phyloP scores from a whole-genome alignment of 2,329 filamentous ascomycete genomes.

The Rhynchosporium graminicola region DNA sequence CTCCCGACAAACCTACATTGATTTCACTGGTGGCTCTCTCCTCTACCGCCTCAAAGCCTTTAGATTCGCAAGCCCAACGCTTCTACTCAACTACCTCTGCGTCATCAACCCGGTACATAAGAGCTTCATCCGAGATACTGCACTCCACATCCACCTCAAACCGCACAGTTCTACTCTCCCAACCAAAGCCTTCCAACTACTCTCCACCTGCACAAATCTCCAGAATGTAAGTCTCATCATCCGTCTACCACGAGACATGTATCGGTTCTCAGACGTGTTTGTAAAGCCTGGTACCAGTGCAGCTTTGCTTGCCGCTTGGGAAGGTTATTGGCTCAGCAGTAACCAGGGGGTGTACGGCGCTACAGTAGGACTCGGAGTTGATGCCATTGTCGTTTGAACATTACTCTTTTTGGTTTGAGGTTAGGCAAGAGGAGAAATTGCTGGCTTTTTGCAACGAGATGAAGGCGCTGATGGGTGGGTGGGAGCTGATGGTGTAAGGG shows the following conservation, averaged over 20 bases:
- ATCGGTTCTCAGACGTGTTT: neutral
- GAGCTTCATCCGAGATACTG: slow-evolving; percentile 15
- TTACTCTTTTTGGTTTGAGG: neutral
- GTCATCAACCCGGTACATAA: slow-evolving; percentile 24
- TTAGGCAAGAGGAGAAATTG: neutral
- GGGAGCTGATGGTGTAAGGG: neutral
- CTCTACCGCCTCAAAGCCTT: slow-evolving; percentile 19
- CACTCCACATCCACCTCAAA: neutral
- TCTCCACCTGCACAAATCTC: slow-evolving; percentile 12
- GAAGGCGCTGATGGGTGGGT: neutral
- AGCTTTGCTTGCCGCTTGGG: no score
- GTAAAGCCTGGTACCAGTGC: neutral
- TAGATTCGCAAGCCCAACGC: slow-evolving; percentile 11
- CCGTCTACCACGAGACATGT: neutral
- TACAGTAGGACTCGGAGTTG: no score
- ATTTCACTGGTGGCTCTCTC: slow-evolving; percentile 17
- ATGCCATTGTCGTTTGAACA: no score
- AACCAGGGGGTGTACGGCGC: no score
- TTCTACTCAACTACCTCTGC: slow-evolving; percentile 23
- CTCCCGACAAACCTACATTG: slow-evolving; percentile 21
- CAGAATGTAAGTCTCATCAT: neutral
- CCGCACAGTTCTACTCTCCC: neutral
- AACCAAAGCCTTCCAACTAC: slow-evolving; percentile 11
- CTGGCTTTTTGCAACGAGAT: neutral
- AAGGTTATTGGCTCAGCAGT: no score